Evolutionary conservation across 2,329 filamentous ascomycete species (phyloP).

Genomic region (Orbilia brochopaga): DNA sequence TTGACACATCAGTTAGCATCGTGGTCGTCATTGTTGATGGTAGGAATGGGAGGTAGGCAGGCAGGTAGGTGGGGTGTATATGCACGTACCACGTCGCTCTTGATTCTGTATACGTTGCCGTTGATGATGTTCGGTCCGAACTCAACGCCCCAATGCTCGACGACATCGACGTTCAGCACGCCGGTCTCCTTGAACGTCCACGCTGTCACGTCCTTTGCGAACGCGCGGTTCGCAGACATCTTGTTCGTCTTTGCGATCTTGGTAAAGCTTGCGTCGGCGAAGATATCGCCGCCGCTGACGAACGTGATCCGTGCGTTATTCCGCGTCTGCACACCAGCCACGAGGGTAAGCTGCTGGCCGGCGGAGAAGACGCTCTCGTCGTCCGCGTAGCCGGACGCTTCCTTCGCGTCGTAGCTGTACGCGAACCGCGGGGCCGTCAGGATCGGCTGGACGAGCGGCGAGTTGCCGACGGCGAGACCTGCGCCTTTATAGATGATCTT

Average conservation of each 20-base stretch:
- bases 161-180: conserved; percentile 79
- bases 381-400: conserved; percentile 69
- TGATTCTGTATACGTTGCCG: conserved; percentile 89
- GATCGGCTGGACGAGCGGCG: conserved; percentile 78
- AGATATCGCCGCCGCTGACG: conserved; percentile 81
- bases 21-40: no score
- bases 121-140: conserved; percentile 64
- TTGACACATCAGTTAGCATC: background rate
- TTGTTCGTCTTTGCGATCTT: conserved; percentile 71
- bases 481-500: conserved; percentile 79
- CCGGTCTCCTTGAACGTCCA: conserved; percentile 97
- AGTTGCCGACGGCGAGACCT: conserved; percentile 80
- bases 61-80: no score
- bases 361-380: conserved; percentile 79
- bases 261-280: conserved; percentile 88
- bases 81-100: conserved; percentile 87
- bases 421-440: conserved; percentile 81
- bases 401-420: conserved; percentile 93
- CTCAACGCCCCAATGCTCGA: conserved; percentile 73
- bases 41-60: no score
- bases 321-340: conserved; percentile 86
- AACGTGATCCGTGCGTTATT: conserved; percentile 91
- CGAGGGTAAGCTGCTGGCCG: conserved; percentile 79
- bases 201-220: conserved; percentile 81
- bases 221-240: conserved; percentile 78